Percentiles rank a stretch among this genome's conserved stretches.
These are phyloP conservation scores for Filobasidium uniguttulatum DNA, from an alignment of 1,284 basidiomycete genomes.

Conservation along the genomic window DNA sequence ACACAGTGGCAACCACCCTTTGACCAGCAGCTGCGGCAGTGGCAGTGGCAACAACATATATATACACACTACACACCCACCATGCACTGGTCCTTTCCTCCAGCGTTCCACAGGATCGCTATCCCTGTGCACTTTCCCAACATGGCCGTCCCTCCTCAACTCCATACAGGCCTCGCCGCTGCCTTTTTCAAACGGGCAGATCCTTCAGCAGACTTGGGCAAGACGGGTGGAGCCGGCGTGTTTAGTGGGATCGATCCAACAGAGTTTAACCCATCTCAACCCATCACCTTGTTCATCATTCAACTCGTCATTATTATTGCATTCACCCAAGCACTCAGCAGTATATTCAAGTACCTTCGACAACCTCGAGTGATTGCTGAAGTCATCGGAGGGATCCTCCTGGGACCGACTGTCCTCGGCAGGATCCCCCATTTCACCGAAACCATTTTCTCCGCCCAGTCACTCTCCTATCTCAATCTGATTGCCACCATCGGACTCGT, in stretches of 20 bases:
- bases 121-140: too few species aligned
- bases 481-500: conserved; percentile 87
- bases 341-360: conserved; percentile 50
- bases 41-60: too few species aligned
- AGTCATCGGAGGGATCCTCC: conserved; percentile 67
- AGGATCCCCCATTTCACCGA: conserved; percentile 67
- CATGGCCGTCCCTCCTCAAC: conserved; percentile 3
- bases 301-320: conserved; percentile 51
- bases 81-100: too few species aligned
- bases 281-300: conserved; percentile 70
- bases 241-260: conserved; percentile 12
- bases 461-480: conserved; percentile 65
- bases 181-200: conserved; percentile 4
- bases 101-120: too few species aligned
- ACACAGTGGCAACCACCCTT: too few species aligned
- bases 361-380: conserved; percentile 81
- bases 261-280: conserved; percentile 38
- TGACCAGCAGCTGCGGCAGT: too few species aligned
- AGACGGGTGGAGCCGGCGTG: conserved; percentile 9
- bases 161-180: background rate
- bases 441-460: conserved; percentile 62
- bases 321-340: conserved; percentile 56
- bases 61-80: too few species aligned
- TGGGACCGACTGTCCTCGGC: conserved; percentile 55
- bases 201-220: conserved; percentile 6